Percentiles rank a stretch among this genome's conserved stretches.
Evolutionary conservation across 192 early-diverging fungal genomes (phyloP).

Genomic region (Coemansia sp.): DNA sequence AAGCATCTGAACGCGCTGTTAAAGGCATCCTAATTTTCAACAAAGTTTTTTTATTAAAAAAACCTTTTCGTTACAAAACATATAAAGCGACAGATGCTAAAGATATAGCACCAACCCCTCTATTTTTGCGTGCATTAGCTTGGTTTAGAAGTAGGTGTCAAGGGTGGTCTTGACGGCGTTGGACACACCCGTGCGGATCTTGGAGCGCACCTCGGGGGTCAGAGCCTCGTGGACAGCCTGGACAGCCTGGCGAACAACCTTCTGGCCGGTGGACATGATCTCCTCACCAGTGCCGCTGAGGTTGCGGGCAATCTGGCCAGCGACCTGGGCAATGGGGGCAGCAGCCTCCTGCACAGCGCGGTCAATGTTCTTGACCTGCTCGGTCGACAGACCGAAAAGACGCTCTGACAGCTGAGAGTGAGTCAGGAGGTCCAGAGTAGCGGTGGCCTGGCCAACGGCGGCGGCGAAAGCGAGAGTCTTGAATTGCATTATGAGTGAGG

Average conservation of each 20-base stretch:
- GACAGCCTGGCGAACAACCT: slow-evolving; percentile 54
- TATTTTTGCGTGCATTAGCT: not conserved
- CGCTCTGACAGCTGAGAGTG: slow-evolving; percentile 53
- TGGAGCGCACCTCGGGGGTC: slow-evolving; percentile 53
- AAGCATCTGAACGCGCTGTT: not conserved
- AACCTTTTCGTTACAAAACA: not conserved
- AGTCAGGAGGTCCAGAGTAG: slow-evolving; percentile 53
- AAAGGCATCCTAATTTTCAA: not conserved
- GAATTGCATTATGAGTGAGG: slow-evolving; percentile 39
- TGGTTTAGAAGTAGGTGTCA: slow-evolving; percentile 53
- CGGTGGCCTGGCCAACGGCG: slow-evolving; percentile 51
- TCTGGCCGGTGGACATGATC: slow-evolving; percentile 50
- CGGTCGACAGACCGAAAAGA: slow-evolving; percentile 51
- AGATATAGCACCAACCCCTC: too few species aligned
- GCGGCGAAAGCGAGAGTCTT: slow-evolving; percentile 51
- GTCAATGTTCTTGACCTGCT: slow-evolving; percentile 56
- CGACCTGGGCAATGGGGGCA: slow-evolving; percentile 52
- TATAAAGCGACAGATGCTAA: too few species aligned
- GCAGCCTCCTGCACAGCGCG: slow-evolving; percentile 54
- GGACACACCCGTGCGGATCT: slow-evolving; percentile 52
- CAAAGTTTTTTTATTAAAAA: slow-evolving; percentile 4
- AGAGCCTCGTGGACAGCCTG: slow-evolving; percentile 52
- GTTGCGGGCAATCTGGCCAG: slow-evolving; percentile 53
- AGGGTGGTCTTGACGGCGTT: slow-evolving; percentile 56
- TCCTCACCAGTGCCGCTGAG: slow-evolving; percentile 52